phyloP scores from a whole-genome alignment of 192 early-diverging fungal species.

The Coemansia sp. region DNA sequence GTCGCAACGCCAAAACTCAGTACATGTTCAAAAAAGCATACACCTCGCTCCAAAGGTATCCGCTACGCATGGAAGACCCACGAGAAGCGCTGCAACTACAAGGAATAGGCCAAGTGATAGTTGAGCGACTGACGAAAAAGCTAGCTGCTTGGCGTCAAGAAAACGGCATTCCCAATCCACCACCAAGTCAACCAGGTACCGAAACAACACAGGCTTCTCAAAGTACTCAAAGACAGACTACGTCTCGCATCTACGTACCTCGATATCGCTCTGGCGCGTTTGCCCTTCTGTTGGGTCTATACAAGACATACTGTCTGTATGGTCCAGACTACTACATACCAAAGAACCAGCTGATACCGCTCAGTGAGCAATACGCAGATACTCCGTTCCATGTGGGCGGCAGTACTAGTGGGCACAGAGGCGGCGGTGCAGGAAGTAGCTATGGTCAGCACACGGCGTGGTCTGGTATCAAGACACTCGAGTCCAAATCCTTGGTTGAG shows the following conservation, averaged over 20 bases:
- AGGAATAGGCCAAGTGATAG: conserved; percentile 69
- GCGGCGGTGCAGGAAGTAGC: conserved; percentile 20
- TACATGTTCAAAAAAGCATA: conserved; percentile 65
- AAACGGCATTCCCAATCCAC: conserved; percentile 34
- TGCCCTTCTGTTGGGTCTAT: conserved; percentile 75
- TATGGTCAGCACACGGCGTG: conserved; percentile 71
- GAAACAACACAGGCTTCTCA: conserved; percentile 5
- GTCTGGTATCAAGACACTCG: conserved; percentile 75
- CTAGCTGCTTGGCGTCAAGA: conserved; percentile 62
- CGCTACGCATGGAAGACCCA: conserved; percentile 63
- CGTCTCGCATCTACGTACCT: conserved; percentile 68
- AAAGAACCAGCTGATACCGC: conserved; percentile 71
- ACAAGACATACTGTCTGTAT: conserved; percentile 47
- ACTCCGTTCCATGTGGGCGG: conserved; percentile 62
- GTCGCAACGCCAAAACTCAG: conserved; percentile 58
- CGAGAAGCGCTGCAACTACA: conserved; percentile 62
- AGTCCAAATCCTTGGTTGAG: conserved; percentile 69
- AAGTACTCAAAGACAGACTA: conserved; percentile 9
- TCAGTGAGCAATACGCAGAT: conserved; percentile 70
- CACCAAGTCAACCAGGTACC: neutral
- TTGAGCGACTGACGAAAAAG: conserved; percentile 58
- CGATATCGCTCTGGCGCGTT: conserved; percentile 78
- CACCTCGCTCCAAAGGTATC: conserved; percentile 66
- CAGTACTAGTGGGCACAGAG: conserved; percentile 42
- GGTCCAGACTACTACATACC: conserved; percentile 58